These are phyloP conservation scores for Penicillium verrucosum DNA, from an alignment of 2,329 filamentous ascomycete species.

Conservation along the genomic window DNA sequence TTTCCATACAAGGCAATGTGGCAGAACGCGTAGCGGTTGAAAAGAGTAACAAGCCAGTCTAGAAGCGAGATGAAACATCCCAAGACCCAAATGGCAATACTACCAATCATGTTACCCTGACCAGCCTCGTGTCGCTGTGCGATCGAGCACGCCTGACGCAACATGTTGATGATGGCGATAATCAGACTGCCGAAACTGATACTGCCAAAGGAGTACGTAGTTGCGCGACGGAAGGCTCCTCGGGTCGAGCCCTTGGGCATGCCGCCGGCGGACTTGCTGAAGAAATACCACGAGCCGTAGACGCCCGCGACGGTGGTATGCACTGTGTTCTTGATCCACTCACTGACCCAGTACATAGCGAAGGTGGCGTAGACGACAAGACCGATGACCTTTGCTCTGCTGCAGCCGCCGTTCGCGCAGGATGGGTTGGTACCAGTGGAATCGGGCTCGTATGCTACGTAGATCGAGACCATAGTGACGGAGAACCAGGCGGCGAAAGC, in stretches of 20 bases:
- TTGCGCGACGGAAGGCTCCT: constrained; percentile 73
- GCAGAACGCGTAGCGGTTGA: constrained; percentile 90
- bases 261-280: constrained; percentile 55
- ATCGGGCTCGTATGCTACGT: constrained; percentile 73
- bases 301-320: constrained; percentile 84
- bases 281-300: constrained; percentile 93
- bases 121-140: constrained; percentile 63
- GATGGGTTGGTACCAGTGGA: constrained; percentile 49
- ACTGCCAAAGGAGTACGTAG: constrained; percentile 90
- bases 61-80: constrained; percentile 73
- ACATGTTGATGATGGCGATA: constrained; percentile 80
- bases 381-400: constrained; percentile 74
- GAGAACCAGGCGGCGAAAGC: constrained; percentile 82
- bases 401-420: constrained; percentile 62
- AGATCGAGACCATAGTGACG: constrained; percentile 80
- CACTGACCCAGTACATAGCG: constrained; percentile 88
- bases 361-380: constrained; percentile 85
- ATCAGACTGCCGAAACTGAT: constrained; percentile 83
- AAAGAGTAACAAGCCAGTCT: constrained; percentile 81
- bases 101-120: constrained; percentile 66
- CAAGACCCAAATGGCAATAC: constrained; percentile 69
- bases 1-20: constrained; percentile 94
- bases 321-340: constrained; percentile 91
- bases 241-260: constrained; percentile 77
- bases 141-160: constrained; percentile 79